These are phyloP conservation scores for Umbelopsis sp. DNA, from an alignment of 371 early-diverging fungal genomes.

Conservation along the genomic window DNA sequence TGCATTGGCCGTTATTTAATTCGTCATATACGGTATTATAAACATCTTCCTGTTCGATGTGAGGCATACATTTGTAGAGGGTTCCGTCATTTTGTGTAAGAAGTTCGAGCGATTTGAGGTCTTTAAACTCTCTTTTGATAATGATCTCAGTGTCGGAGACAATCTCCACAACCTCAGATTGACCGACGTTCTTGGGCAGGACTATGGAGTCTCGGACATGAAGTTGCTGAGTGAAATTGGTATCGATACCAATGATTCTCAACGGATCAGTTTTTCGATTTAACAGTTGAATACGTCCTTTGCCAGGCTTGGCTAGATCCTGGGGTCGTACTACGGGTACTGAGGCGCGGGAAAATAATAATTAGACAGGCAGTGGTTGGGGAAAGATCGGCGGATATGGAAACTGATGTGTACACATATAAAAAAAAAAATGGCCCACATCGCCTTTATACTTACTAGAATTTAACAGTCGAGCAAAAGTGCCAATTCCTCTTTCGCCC, in stretches of 20 bases:
- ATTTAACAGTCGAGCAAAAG: conserved; percentile 69
- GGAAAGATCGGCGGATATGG: conserved; percentile 1
- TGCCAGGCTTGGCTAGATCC: conserved; percentile 75
- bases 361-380: not conserved
- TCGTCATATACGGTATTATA: conserved; percentile 80
- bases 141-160: conserved; percentile 80
- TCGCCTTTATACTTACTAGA: conserved; percentile 51
- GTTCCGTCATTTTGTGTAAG: conserved; percentile 62
- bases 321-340: conserved; percentile 92
- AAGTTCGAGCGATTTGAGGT: conserved; percentile 60
- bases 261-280: conserved; percentile 67
- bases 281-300: conserved; percentile 67
- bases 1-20: conserved; percentile 74
- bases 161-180: conserved; percentile 73
- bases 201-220: conserved; percentile 59
- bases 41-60: conserved; percentile 84
- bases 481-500: conserved; percentile 79
- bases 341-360: conserved; percentile 26
- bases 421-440: not conserved
- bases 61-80: conserved; percentile 75
- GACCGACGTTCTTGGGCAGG: conserved; percentile 61
- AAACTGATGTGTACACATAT: not conserved
- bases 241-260: conserved; percentile 65
- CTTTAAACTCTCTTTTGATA: conserved; percentile 70
- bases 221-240: conserved; percentile 73